phyloP scores from a whole-genome alignment of 2,329 filamentous ascomycete genomes.

The Calonectria pteridis region DNA sequence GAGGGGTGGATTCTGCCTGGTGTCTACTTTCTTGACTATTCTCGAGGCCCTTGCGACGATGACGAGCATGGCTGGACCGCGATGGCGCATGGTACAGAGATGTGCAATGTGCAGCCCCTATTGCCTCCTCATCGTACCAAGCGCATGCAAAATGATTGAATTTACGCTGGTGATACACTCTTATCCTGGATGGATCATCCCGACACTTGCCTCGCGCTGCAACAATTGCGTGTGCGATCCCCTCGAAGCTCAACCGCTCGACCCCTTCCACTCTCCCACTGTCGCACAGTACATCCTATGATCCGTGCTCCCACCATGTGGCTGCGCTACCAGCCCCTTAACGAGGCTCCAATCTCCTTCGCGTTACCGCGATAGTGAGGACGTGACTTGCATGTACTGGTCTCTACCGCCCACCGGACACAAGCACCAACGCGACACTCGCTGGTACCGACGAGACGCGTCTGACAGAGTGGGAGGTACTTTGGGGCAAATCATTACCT shows the following conservation, averaged over 20 bases:
- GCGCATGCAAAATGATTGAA: constrained; percentile 6
- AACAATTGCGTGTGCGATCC: constrained; percentile 12
- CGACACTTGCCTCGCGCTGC: neutral
- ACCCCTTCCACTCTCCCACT: constrained; percentile 22
- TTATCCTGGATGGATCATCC: constrained; percentile 15
- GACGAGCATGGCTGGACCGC: neutral
- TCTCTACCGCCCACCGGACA: constrained; percentile 35
- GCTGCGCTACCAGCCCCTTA: constrained; percentile 44
- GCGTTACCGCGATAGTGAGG: constrained; percentile 33
- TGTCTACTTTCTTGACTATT: neutral
- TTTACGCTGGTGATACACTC: constrained; percentile 14
- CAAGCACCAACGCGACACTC: constrained; percentile 12
- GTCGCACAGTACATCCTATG: neutral
- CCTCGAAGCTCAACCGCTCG: constrained; percentile 2
- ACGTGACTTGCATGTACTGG: constrained; percentile 35
- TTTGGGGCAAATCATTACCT: constrained; percentile 37
- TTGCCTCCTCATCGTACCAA: neutral
- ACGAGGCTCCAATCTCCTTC: constrained; percentile 42
- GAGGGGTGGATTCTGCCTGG: constrained; percentile 10
- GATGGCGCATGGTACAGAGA: neutral
- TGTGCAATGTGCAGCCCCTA: constrained; percentile 2
- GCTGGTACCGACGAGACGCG: constrained; percentile 3
- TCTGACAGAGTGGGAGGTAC: constrained; percentile 6
- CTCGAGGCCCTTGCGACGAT: neutral
- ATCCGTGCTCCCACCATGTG: constrained; percentile 25